phyloP scores from a whole-genome alignment of 2,329 filamentous ascomycete genomes.

The Gnomoniopsis sp. region DNA sequence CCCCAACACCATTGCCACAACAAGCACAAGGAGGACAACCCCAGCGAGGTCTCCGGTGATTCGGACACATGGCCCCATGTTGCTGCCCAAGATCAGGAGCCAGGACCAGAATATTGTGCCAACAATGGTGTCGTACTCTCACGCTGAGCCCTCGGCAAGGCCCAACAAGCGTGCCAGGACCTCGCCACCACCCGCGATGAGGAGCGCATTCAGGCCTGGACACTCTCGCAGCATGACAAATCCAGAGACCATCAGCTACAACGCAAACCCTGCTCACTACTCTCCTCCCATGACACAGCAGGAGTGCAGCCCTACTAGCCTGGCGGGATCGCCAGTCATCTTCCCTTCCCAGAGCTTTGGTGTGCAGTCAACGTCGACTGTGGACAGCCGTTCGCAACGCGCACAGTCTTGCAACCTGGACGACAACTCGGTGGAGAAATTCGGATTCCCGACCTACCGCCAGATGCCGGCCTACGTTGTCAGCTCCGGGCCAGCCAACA shows the following conservation, averaged over 20 bases:
- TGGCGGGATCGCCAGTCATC: conserved; percentile 66
- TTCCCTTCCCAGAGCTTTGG: conserved; percentile 40
- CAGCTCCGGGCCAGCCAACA: conserved; percentile 21
- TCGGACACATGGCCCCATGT: conserved; percentile 72
- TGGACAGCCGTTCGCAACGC: conserved; percentile 48
- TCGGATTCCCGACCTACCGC: conserved; percentile 81
- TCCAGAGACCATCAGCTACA: conserved; percentile 50
- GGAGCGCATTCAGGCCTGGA: conserved; percentile 38
- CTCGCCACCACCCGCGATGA: conserved; percentile 39
- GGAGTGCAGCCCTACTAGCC: conserved; percentile 34
- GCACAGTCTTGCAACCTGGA: conserved; percentile 68
- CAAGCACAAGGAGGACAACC: conserved; percentile 62
- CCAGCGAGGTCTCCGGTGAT: conserved; percentile 64
- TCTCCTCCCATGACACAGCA: conserved; percentile 30
- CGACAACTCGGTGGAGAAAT: conserved; percentile 61
- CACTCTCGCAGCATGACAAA: conserved; percentile 60
- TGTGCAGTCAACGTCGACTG: conserved; percentile 17
- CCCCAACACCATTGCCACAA: conserved; percentile 56
- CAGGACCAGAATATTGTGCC: conserved; percentile 77
- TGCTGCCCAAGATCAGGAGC: conserved; percentile 80
- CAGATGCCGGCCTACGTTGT: conserved; percentile 60
- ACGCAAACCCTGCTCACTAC: conserved; percentile 32
- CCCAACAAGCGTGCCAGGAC: conserved; percentile 58
- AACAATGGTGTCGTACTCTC: conserved; percentile 29
- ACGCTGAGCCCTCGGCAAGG: conserved; percentile 31